Percentiles rank a stretch among this genome's conserved stretches.
phyloP scores from a whole-genome alignment of 306 rosid species.

The Quercus gilva region DNA sequence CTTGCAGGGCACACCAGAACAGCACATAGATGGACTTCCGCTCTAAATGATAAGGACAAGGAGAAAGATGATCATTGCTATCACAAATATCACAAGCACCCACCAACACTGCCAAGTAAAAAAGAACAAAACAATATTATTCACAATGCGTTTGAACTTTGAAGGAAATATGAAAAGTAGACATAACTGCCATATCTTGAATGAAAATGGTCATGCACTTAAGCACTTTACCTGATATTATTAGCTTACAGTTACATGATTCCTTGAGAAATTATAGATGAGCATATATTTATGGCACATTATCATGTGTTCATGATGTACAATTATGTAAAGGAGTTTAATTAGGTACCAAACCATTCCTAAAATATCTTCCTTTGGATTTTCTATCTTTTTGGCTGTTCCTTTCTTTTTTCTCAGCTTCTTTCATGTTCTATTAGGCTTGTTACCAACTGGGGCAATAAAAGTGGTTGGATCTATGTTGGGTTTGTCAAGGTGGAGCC shows the following conservation, averaged over 20 bases:
- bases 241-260: not conserved
- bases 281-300: not conserved
- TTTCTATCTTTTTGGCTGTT: not conserved
- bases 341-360: not conserved
- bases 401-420: not conserved
- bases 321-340: not conserved
- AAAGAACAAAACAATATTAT: slow-evolving; percentile 6
- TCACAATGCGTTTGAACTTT: not conserved
- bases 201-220: slow-evolving; percentile 11
- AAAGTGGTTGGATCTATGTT: too few relatives aligned
- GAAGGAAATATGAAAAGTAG: not conserved
- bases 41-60: slow-evolving; percentile 44
- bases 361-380: not conserved
- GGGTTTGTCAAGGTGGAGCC: too few relatives aligned
- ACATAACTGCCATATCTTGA: slow-evolving; percentile 5
- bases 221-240: not conserved
- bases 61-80: slow-evolving; percentile 43
- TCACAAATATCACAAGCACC: slow-evolving; percentile 42
- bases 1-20: slow-evolving; percentile 10
- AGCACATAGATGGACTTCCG: slow-evolving; percentile 10
- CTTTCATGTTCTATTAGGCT: too few relatives aligned
- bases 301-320: not conserved
- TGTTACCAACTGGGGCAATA: too few relatives aligned
- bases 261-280: not conserved
- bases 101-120: slow-evolving; percentile 69